A percentile compares a stretch with the other conserved stretches of the same genome.
phyloP scores from a whole-genome alignment of 1,284 basidiomycete genomes.

The Irpex sp. region DNA sequence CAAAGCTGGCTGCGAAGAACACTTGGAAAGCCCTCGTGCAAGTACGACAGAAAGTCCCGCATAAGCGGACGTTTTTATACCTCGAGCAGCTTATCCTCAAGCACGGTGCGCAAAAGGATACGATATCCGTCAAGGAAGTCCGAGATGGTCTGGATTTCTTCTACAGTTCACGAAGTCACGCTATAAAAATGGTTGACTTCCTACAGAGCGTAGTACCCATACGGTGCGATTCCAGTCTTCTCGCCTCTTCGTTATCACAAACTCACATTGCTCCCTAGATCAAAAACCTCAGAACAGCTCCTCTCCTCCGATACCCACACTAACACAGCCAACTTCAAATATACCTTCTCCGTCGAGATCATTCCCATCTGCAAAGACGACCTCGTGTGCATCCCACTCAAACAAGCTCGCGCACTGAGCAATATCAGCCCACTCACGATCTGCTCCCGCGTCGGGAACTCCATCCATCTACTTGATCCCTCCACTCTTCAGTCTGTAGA shows the following conservation, averaged over 20 bases:
- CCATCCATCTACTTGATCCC: constrained; percentile 89
- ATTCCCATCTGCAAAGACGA: constrained; percentile 98
- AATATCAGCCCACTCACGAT: constrained; percentile 89
- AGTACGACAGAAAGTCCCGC: constrained; percentile 95
- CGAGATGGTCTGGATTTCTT: constrained; percentile 97
- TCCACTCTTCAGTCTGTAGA: constrained; percentile 84
- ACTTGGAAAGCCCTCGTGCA: constrained; percentile 98
- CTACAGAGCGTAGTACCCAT: constrained; percentile 85
- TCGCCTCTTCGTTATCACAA: not conserved
- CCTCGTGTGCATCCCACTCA: constrained; percentile 84
- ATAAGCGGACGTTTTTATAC: constrained; percentile 98
- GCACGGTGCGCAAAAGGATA: constrained; percentile 96
- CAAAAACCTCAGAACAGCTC: constrained; percentile 91
- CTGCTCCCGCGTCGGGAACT: constrained; percentile 90
- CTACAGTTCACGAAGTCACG: constrained; percentile 87
- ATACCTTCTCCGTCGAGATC: constrained; percentile 97
- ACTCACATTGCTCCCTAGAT: constrained; percentile 38
- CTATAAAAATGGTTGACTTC: constrained; percentile 98
- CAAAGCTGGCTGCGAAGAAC: constrained; percentile 94
- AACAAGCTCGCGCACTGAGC: constrained; percentile 77
- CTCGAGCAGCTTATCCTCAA: constrained; percentile 98
- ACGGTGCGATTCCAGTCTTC: constrained; percentile 45
- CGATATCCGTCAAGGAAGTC: constrained; percentile 89
- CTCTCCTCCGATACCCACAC: constrained; percentile 92
- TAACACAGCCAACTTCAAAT: constrained; percentile 94